Evolutionary conservation across 495 filamentous ascomycete species (phyloP).

Genomic region (Elasticomyces elasticus): DNA sequence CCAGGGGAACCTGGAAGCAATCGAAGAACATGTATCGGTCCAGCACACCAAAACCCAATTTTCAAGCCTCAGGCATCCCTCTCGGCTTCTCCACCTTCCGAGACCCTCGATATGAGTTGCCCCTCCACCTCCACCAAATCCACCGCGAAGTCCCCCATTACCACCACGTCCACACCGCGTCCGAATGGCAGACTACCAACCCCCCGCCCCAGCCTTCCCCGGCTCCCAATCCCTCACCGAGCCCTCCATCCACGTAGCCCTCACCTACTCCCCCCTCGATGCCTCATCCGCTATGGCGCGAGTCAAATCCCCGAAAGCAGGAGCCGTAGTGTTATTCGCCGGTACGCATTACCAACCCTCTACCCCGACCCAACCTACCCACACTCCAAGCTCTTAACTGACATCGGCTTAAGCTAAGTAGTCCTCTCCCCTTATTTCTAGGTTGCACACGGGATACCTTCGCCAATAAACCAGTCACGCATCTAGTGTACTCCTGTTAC

Average conservation of each 20-base stretch:
- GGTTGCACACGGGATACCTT: constrained; percentile 88
- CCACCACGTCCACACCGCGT: constrained; percentile 57
- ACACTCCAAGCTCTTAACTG: background rate
- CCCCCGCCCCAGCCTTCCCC: constrained; percentile 1
- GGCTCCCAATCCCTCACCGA: constrained; percentile 18
- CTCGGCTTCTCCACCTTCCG: constrained; percentile 97
- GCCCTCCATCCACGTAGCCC: constrained; percentile 41
- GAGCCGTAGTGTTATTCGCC: constrained; percentile 81
- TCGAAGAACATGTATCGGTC: too few relatives aligned
- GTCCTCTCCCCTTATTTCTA: constrained; percentile 22
- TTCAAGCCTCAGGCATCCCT: too few relatives aligned
- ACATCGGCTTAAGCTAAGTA: background rate
- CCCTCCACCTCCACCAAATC: constrained; percentile 75
- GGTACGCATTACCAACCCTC: constrained; percentile 34
- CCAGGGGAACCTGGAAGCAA: too few relatives aligned
- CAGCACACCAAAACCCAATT: too few relatives aligned
- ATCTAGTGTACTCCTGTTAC: constrained; percentile 80
- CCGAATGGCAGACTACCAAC: background rate
- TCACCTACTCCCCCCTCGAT: constrained; percentile 58
- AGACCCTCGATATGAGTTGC: constrained; percentile 82
- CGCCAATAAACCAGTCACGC: constrained; percentile 57
- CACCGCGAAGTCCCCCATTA: constrained; percentile 84
- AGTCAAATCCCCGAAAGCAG: constrained; percentile 70
- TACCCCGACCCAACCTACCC: too few relatives aligned
- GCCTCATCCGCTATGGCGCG: constrained; percentile 48